These are phyloP conservation scores for Athelia sp. DNA, from an alignment of 1,284 basidiomycete genomes.

Conservation along the genomic window DNA sequence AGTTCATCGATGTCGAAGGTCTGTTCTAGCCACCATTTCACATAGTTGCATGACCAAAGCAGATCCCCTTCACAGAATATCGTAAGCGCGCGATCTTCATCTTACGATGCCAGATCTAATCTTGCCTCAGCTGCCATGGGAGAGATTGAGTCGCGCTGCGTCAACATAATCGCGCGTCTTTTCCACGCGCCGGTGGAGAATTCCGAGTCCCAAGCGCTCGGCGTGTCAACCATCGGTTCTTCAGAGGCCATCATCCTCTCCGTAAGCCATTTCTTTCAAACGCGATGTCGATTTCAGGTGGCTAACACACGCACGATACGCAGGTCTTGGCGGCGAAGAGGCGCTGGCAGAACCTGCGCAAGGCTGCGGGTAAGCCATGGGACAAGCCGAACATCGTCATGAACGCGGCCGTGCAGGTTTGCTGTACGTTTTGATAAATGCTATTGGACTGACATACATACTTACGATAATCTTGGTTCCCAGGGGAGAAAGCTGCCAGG, in stretches of 20 bases:
- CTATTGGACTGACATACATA: not conserved
- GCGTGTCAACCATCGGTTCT: slow-evolving; percentile 71
- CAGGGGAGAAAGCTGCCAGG: slow-evolving; percentile 22
- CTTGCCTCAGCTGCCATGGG: not conserved
- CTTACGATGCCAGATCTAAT: too few species aligned
- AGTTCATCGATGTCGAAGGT: not conserved
- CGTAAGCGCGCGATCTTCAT: not conserved
- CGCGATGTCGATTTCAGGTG: too few species aligned
- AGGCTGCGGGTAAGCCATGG: slow-evolving; percentile 57
- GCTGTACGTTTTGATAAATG: slow-evolving; percentile 28
- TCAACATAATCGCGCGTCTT: slow-evolving; percentile 1
- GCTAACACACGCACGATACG: not conserved
- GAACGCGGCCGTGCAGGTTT: slow-evolving; percentile 67
- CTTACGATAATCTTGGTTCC: not conserved
- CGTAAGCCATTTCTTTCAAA: slow-evolving; percentile 16
- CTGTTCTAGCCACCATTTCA: not conserved
- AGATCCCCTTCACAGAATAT: not conserved
- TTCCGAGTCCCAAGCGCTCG: slow-evolving; percentile 44
- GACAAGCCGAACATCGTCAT: slow-evolving; percentile 59
- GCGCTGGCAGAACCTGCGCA: slow-evolving; percentile 66
- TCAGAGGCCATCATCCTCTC: slow-evolving; percentile 75
- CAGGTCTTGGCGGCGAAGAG: slow-evolving; percentile 66
- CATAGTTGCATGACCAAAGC: not conserved
- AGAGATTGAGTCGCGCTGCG: not conserved
- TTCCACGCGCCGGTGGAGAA: not conserved